Base-by-base conservation (phyloP, 2,329 filamentous ascomycete genomes). In the Talaromyces sp. region DNA sequence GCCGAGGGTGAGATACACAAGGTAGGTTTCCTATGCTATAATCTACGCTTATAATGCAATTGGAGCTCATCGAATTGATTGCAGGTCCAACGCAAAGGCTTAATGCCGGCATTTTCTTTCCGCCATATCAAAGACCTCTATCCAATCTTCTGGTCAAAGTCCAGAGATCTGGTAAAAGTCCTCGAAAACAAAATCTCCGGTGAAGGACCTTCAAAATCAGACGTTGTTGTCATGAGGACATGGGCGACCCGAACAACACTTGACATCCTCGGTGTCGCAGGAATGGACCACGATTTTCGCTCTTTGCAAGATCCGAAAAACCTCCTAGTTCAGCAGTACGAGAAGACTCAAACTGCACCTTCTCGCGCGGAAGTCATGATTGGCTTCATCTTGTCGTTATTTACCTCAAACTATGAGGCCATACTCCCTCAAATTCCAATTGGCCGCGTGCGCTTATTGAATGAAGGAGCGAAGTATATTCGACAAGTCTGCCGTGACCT, bases 1-100 rank as follows among this genome's bases (percentile, higher is more conserved):
- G 88, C 90, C 2, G 92, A 97, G 73, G 92, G 92, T n/a, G 89
- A 95, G 10, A 89, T 92, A 67, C 93, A 97, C 72, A 94, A 89
- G 75, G 77, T 83, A 65, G 13, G 48, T 22, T 7, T 15, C 10
- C 19, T 10, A 1, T 17, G 5, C 33, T 45, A 9, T 22, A 4
- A 22, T n/a, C n/a, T 31, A 5, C 11, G 3, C 21, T 19, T 31
- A 39, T 8, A n/a, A 33, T 31, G 25, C 22, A n/a, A 19, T 28
- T n/a, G 11, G 5, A 11, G 11, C 11, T 55, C 6, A 55, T 19
- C 35, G 7, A 19, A 2, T 11, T 48, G 13, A 8, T 43, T 15
- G 19, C 11, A 77, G 74, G 63, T 61, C n/a, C 89, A 91, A 74
- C 82, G 92, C 48, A 91, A 88, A 70, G 85, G 87, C 58, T 81